These are phyloP conservation scores for Arxiozyma bovina DNA, from an alignment of 1,139 yeast species.

Conservation along the genomic window DNA sequence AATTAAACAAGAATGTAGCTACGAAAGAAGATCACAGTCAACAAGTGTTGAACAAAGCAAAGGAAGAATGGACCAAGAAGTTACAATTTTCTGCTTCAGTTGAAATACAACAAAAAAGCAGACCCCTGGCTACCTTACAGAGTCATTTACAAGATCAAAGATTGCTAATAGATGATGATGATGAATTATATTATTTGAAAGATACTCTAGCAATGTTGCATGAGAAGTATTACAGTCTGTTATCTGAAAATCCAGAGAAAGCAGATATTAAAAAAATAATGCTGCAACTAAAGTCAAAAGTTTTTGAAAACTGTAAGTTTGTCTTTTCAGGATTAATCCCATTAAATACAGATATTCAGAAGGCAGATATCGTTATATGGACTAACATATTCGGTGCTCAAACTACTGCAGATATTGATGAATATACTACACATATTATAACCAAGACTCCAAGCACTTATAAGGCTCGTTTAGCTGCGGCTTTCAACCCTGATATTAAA, in stretches of 20 bases:
- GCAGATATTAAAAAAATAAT: slow-evolving; percentile 63
- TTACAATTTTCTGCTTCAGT: slow-evolving; percentile 33
- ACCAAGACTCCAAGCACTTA: slow-evolving; percentile 67
- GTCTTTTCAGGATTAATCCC: slow-evolving; percentile 85
- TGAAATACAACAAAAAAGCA: slow-evolving; percentile 39
- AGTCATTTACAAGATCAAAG: slow-evolving; percentile 61
- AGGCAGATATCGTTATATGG: slow-evolving; percentile 86
- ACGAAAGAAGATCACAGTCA: slow-evolving; percentile 2
- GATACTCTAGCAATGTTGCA: slow-evolving; percentile 59
- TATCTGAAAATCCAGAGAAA: slow-evolving; percentile 20
- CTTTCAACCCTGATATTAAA: slow-evolving; percentile 56
- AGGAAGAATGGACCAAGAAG: slow-evolving; percentile 37
- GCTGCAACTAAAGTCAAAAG: slow-evolving; percentile 60
- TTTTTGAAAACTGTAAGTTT: slow-evolving; percentile 61
- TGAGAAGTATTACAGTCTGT: slow-evolving; percentile 45
- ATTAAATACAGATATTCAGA: slow-evolving; percentile 57
- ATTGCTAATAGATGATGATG: slow-evolving; percentile 70
- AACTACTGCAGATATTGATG: slow-evolving; percentile 64
- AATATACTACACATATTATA: slow-evolving; percentile 80
- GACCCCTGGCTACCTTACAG: slow-evolving; percentile 80
- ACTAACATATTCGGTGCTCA: slow-evolving; percentile 85
- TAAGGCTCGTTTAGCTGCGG: slow-evolving; percentile 68
- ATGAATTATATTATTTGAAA: slow-evolving; percentile 59
- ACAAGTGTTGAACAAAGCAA: slow-evolving; percentile 21
- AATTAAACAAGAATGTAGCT: slow-evolving; percentile 10